Evolutionary conservation across 1,284 basidiomycete genomes (phyloP).

Genomic region (Leccinum huronense): DNA sequence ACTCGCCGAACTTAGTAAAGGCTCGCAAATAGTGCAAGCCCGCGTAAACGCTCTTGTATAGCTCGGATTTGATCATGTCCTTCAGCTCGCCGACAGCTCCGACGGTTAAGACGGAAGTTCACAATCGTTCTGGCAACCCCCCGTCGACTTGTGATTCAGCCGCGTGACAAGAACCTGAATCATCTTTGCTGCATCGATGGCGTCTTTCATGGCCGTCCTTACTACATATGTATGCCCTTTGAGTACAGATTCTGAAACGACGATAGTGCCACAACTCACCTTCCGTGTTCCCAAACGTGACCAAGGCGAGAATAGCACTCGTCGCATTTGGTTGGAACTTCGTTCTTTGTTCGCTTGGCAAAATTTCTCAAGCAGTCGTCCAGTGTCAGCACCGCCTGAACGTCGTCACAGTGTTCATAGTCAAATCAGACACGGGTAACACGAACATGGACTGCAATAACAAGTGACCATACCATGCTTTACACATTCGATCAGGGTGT

Average conservation of each 20-base stretch:
- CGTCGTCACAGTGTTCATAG: conserved; percentile 14
- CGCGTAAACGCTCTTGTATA: conserved; percentile 15
- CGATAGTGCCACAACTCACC: conserved; percentile 9
- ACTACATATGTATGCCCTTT: conserved; percentile 1
- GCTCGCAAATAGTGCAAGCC: conserved; percentile 28
- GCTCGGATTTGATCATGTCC: conserved; percentile 19
- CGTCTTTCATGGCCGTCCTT: conserved; percentile 12
- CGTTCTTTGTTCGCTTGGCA: conserved; percentile 18
- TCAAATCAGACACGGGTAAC: not conserved
- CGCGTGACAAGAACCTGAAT: conserved; percentile 21
- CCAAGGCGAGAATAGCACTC: conserved; percentile 24
- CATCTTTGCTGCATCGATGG: conserved; percentile 20
- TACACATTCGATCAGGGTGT: conserved; percentile 22
- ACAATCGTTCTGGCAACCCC: conserved; percentile 16
- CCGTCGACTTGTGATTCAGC: conserved; percentile 17
- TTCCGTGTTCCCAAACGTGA: conserved; percentile 17
- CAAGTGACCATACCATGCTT: conserved; percentile 16
- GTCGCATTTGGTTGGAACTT: conserved; percentile 11
- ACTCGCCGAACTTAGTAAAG: conserved; percentile 21
- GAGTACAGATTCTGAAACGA: not conserved
- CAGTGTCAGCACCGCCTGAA: conserved; percentile 9
- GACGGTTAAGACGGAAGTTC: conserved; percentile 17
- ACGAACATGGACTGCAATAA: not conserved
- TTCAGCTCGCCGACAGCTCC: conserved; percentile 16
- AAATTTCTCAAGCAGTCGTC: conserved; percentile 18